phyloP scores from a whole-genome alignment of 345 rosid species.

The Chamaenerion angustifolium region DNA sequence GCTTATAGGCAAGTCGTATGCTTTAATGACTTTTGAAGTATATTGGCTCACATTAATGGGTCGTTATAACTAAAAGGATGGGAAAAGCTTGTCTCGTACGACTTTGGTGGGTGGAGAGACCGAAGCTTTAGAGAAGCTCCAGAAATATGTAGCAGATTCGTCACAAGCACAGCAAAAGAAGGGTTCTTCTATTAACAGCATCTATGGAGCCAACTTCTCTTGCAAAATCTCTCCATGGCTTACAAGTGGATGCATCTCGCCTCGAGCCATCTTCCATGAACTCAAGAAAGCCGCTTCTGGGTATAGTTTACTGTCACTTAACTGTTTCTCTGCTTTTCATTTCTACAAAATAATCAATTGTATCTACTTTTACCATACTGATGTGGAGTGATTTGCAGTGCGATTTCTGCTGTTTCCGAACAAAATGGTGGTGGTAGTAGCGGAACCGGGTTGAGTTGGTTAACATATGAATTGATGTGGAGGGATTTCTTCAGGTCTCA shows the following conservation, averaged over 20 bases:
- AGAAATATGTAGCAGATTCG: conserved; percentile 53
- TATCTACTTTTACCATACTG: too few relatives aligned
- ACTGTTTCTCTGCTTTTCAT: conserved; percentile 1
- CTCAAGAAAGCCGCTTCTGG: conserved; percentile 50
- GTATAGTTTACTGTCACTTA: conserved; percentile 10
- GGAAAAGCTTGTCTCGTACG: conserved; percentile 26
- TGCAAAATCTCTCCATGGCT: conserved; percentile 94
- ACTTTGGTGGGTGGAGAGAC: conserved; percentile 86
- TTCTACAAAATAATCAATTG: too few relatives aligned
- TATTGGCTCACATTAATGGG: too few relatives aligned
- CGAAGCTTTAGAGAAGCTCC: conserved; percentile 57
- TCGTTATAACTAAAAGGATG: conserved; percentile 29
- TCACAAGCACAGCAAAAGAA: conserved; percentile 52
- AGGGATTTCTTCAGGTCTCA: conserved; percentile 90
- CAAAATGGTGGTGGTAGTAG: conserved; percentile 21
- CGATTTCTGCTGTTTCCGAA: conserved; percentile 5
- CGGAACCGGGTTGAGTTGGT: conserved; percentile 61
- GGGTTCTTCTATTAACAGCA: conserved; percentile 23
- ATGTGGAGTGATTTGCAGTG: background rate
- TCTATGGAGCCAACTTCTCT: conserved; percentile 79
- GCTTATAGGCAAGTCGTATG: too few relatives aligned
- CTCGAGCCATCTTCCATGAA: conserved; percentile 75
- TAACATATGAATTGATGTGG: conserved; percentile 81
- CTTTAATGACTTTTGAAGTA: too few relatives aligned
- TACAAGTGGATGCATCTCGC: conserved; percentile 75